phyloP scores from a whole-genome alignment of 179 eudicot species.

The Nepenthes alata region DNA sequence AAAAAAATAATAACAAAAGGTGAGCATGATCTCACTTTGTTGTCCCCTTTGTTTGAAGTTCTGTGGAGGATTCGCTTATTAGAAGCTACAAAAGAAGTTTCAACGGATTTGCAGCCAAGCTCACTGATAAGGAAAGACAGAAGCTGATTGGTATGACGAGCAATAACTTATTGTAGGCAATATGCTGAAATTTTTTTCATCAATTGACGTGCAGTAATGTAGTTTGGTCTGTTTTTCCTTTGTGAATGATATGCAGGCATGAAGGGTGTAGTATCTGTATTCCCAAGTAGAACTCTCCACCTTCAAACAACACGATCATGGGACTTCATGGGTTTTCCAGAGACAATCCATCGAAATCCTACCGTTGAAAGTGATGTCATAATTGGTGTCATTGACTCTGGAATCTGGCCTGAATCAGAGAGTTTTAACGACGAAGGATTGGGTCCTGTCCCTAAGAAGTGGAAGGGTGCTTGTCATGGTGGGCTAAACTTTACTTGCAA shows the following conservation, averaged over 20 bases:
- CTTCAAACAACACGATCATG: slow-evolving; percentile 9
- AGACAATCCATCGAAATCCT: neutral
- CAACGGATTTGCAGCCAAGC: slow-evolving; percentile 30
- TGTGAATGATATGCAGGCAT: neutral
- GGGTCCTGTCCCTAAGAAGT: slow-evolving; percentile 14
- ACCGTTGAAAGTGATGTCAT: neutral
- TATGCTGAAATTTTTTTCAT: too few relatives aligned
- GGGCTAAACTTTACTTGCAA: slow-evolving; percentile 10
- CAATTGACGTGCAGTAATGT: too few relatives aligned
- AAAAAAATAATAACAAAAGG: too few relatives aligned
- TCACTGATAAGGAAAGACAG: slow-evolving; percentile 17
- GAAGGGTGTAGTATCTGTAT: slow-evolving; percentile 10
- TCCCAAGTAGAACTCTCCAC: slow-evolving; percentile 4
- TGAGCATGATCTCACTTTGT: neutral
- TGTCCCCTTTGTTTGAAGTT: slow-evolving; percentile 5
- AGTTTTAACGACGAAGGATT: slow-evolving; percentile 12
- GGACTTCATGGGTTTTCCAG: slow-evolving; percentile 7
- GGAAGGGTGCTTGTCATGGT: slow-evolving; percentile 8
- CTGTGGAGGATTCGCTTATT: slow-evolving; percentile 10
- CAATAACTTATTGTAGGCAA: neutral
- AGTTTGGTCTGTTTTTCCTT: too few relatives aligned
- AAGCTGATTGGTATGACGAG: slow-evolving; percentile 13
- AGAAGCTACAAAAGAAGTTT: slow-evolving; percentile 35
- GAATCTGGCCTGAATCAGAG: slow-evolving; percentile 23
- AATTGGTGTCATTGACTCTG: slow-evolving; percentile 17